Conservation (phyloP, 2,329 filamentous ascomycete genomes). For the Trichophyton benhamiae region DNA sequence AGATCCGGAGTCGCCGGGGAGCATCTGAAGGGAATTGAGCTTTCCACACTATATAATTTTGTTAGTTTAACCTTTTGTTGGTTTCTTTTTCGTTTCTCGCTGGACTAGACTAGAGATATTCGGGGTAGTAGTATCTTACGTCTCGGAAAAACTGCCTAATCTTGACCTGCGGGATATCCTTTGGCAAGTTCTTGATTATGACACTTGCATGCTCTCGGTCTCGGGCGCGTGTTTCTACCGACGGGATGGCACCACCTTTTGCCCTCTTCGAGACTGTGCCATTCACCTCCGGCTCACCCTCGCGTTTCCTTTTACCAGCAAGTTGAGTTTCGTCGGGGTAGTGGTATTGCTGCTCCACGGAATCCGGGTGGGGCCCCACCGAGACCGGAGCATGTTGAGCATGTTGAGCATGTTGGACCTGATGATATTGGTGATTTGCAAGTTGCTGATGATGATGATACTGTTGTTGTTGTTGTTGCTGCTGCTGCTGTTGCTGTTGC, state of each 20-base stretch:
- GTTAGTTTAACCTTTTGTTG: background rate
- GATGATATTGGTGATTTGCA: constrained; percentile 6
- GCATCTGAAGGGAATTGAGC: constrained; percentile 63
- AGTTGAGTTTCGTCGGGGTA: constrained; percentile 19
- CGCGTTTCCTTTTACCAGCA: constrained; percentile 60
- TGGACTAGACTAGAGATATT: background rate
- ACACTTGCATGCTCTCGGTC: constrained; percentile 86
- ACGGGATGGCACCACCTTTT: constrained; percentile 36
- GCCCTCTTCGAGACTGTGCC: constrained; percentile 55
- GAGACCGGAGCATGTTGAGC: constrained; percentile 4
- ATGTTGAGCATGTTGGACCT: constrained; percentile 11
- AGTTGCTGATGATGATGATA: constrained; percentile 4
- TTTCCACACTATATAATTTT: constrained; percentile 49
- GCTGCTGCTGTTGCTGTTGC: constrained; percentile 15
- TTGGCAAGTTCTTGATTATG: constrained; percentile 65
- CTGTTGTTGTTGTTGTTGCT: constrained; percentile 3
- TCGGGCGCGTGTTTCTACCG: constrained; percentile 46
- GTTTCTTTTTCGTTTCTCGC: too few relatives aligned
- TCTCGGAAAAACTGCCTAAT: constrained; percentile 84
- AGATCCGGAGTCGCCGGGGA: constrained; percentile 51
- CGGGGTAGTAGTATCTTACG: constrained; percentile 24
- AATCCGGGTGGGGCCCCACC: constrained; percentile 13
- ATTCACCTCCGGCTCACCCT: constrained; percentile 37
- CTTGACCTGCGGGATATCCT: constrained; percentile 55
- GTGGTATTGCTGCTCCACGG: constrained; percentile 13